Base-by-base conservation (phyloP, 345 rosid genomes). In the Eucalyptus curtisii region DNA sequence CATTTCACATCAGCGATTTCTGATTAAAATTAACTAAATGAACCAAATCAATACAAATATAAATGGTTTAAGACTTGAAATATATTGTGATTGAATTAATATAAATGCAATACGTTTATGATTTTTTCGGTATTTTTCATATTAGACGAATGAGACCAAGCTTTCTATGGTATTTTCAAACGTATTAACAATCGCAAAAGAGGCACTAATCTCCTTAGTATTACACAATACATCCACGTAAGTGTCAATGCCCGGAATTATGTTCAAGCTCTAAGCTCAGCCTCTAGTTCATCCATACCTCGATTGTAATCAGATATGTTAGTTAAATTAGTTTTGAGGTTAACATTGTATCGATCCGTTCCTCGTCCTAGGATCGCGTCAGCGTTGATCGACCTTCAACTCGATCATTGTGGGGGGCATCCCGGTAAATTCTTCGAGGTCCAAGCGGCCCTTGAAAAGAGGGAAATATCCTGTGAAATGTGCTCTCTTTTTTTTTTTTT, bases 1-100 rank as follows among this genome's bases (percentile, higher is more conserved):
- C 3, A 8, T 2, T 55, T 24, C 0, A 55, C 3, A 3, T 9
- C 3, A 0, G 5, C 0, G 0, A 55, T 55, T 55, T 55, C 3
- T 1, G 0, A 25, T 30, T 25, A 55, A 55, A 55, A 55, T 55
- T 55, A 55, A 22, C 61, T 55, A 22, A 25, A 55, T 9, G 3
- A 9, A 10, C 1, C 0, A 3, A 10, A 55, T 10, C 13, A 24
- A 25, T 25, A 55, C 3, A 24, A 24, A 55, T 55, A 25, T 10
- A 55, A 55, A 1, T 22, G 61, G 6, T 55, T 10, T 25, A 55
- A 22, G 12, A 55, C 3, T 53, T 24, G 61, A 55, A 4, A 24
- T 22, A 22, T 55, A 52, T 55, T 24, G 2, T 24, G 2, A 52
- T 20, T 20, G 10, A 52, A 20, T 52, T 52, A 0, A 4, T 52